Evolutionary conservation across 768 basidiomycete genomes (phyloP).

Genomic region (Lactarius pseudohatsudake): DNA sequence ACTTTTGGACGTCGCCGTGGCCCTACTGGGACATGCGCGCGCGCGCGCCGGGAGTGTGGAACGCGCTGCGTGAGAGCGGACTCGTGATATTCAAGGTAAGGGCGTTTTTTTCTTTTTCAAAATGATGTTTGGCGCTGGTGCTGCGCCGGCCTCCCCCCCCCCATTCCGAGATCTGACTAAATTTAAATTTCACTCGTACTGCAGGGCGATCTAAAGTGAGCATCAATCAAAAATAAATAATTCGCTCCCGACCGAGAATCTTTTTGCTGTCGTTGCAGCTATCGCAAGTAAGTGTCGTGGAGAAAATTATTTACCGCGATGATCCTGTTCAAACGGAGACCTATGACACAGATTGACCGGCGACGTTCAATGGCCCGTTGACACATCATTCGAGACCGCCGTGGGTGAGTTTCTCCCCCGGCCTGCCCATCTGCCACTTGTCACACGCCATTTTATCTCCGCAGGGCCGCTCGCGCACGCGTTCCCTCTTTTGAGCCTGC

Average conservation of each 20-base stretch:
- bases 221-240: constrained; percentile 14
- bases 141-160: background rate
- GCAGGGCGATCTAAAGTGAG: constrained; percentile 89
- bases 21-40: constrained; percentile 75
- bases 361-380: constrained; percentile 84
- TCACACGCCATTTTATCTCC: background rate
- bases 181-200: background rate
- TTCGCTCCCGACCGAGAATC: background rate
- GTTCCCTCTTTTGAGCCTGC: constrained; percentile 79
- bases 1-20: constrained; percentile 74
- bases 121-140: background rate
- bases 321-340: background rate
- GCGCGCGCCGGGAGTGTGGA: constrained; percentile 52
- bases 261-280: constrained; percentile 44
- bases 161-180: background rate
- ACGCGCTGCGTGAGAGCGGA: constrained; percentile 50
- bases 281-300: constrained; percentile 67
- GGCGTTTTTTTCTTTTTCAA: too few relatives aligned
- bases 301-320: background rate
- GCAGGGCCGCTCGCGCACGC: constrained; percentile 74
- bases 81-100: constrained; percentile 83
- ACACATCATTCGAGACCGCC: constrained; percentile 70
- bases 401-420: constrained; percentile 51
- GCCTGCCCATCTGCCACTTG: background rate
- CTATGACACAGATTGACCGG: constrained; percentile 67